These are phyloP conservation scores for Thalassiosira livingstoniorum DNA, from an alignment of 352 stramenopile species.

Conservation along the genomic window DNA sequence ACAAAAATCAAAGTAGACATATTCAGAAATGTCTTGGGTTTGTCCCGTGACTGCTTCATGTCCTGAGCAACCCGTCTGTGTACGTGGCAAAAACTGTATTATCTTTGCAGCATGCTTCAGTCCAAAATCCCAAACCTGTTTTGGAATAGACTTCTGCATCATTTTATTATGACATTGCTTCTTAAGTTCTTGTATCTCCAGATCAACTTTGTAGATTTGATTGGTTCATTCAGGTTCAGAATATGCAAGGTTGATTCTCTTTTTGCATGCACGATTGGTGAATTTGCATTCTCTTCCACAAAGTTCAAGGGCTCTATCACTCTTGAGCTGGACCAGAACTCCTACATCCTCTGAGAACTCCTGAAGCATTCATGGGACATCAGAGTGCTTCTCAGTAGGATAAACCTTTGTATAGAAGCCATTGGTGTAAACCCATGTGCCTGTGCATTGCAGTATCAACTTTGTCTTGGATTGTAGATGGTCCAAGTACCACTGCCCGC, in stretches of 20 bases:
- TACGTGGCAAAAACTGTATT: slow-evolving; percentile 1
- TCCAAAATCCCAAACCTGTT: slow-evolving; percentile 30
- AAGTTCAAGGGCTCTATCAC: slow-evolving; percentile 7
- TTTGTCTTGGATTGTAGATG: too few relatives aligned
- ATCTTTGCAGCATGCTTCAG: slow-evolving; percentile 11
- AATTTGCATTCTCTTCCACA: slow-evolving; percentile 3
- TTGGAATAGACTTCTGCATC: slow-evolving; percentile 8
- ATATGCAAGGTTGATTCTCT: slow-evolving; percentile 6
- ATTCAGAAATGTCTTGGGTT: slow-evolving; percentile 12
- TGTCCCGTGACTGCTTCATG: neutral
- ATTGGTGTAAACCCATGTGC: too few relatives aligned
- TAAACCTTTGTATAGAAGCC: too few relatives aligned
- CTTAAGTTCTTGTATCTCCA: slow-evolving; percentile 32
- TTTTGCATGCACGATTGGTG: neutral
- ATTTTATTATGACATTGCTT: slow-evolving; percentile 19
- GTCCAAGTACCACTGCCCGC: too few relatives aligned
- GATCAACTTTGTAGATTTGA: slow-evolving; percentile 22
- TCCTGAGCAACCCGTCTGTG: neutral
- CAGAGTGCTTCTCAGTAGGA: too few relatives aligned
- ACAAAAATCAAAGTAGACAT: slow-evolving; percentile 59
- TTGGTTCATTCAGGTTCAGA: slow-evolving; percentile 23
- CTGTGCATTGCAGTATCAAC: too few relatives aligned
- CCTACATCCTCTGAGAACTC: too few relatives aligned
- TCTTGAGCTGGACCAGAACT: neutral
- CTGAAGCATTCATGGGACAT: too few relatives aligned